Evolutionary conservation across 441 rosid species (phyloP), one percentile per base, ranked within the genome.

Genomic region (Gossypium davidsonii): DNA sequence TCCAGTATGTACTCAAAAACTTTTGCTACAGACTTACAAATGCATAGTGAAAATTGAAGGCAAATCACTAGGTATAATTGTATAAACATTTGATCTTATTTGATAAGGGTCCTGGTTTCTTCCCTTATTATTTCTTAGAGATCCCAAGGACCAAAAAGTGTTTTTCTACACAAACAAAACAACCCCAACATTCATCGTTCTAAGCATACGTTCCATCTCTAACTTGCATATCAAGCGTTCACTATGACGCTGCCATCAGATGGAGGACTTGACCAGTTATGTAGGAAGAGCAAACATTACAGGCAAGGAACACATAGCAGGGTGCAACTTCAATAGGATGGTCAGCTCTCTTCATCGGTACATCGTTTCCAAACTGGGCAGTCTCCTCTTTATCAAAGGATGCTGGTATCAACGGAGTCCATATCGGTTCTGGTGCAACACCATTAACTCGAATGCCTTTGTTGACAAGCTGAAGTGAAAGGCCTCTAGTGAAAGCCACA

Each of bases 271-370:
- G 96, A 58, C 97, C 92, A 0, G 86, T 85, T 34, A 85, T 83
- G 87, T 89, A 91, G 67, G 97, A 91, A 2, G 97, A 91, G 86
- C 90, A 90, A 0, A 84, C 80, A 74, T 88, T 85, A 73, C 87
- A 86, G 6, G 96, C 96, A 2, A 91, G 87, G 85, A 93, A 93
- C 59, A 90, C 90, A 60, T 72, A 91, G 9, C 79, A 81, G 2
- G 93, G 91, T 0, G 96, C 93, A 0, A 93, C 85, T 75, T 90
- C 98, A 1, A 73, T 66, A 4, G 95, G 97, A 85, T 90, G 97
- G 1, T 88, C 92, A 0, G 92, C 93, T 78, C 96, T 87, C 61
- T 85, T 76, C 92, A 91, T 84, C 0, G 96, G 95, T 26, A 82
- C 86, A 11, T 86, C 71, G 6, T 77, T 76, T 1, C 97, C 95